Base-by-base conservation (phyloP, 176 grass and related monocot genomes). In the Phoenix dactylifera region DNA sequence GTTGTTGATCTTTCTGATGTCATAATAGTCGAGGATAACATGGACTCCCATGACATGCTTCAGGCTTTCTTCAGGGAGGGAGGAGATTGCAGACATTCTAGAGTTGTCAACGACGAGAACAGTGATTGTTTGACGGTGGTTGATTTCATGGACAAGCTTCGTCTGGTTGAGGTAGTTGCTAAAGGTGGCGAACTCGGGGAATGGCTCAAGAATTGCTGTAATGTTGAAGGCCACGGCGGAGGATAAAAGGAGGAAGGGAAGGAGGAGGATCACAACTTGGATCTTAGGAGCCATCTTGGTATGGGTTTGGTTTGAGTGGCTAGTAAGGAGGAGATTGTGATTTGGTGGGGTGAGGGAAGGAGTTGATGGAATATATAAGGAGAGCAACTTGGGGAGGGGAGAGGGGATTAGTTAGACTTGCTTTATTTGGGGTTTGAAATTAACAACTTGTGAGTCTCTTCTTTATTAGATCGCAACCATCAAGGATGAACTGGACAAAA, bases 1-100 rank as follows among this genome's bases (percentile, higher is more conserved):
- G 29, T 0, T 1, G 18, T 22, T 28, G 4, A 63, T 20, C n/a
- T 63, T 63, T 15, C 15, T 30, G 0, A 6, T n/a, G 29, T 63
- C 60, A 30, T 63, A 63, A 18, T 49, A 63, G 32, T 49, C 60
- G 18, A 63, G 30, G 60, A 63, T 63, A 18, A 49, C 32, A n/a
- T 63, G 60, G 30, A 63, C 29, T n/a, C 17, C 2, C 4, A 63
- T 28, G 30, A 16, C 60, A 10, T 22, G 17, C 32, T 63, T 39
- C 0, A 49, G 28, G 18, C 7, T 49, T 15, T 63, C n/a, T 6
- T 10, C 6, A 18, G 19, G 7, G 4, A 63, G 30, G 30, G 2
- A 17, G 60, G 28, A 44, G 60, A 63, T 16, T 4, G 7, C 6
- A 4, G 16, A 16, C 17, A 19, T 10, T 16, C 3, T 30, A 26